Base-by-base conservation (phyloP, 352 stramenopile genomes). In the Plasmopara halstedii region DNA sequence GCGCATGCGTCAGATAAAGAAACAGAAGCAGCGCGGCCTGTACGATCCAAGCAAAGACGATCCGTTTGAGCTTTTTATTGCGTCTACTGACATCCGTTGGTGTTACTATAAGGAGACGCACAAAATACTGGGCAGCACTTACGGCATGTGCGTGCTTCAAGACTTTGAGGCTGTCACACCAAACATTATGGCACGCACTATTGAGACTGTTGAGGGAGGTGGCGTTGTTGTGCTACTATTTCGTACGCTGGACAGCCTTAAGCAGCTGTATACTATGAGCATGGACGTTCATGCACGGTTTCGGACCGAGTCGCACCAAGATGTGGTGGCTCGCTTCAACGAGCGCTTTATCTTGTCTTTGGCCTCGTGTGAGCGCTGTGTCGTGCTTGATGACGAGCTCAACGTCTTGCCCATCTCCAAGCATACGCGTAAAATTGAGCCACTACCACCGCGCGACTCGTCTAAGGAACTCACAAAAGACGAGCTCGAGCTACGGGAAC, bases 41-140 rank as follows among this genome's bases (percentile, higher is more conserved):
- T 96, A 97, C 56, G 92, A 97, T 58, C 56, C 81, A 5, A 85
- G 87, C 53, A 87, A 86, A 48, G 88, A 98, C 51, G 89, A 98
- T 60, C 92, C 91, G 48, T 99, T 99, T 70, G 96, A 99, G 67
- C 77, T 99, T 23, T 99, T 99, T 70, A 89, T 99, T 33, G 96
- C 85, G 48, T 95, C 84, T 52, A 99, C 96, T 1, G 83, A 98
- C 52, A 99, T 99, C 50, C 96, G 94, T 37, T 99, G 96, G 96
- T 98, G 94, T 70, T 99, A 99, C 72, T 99, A 99, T 78, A 98
- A 98, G 68, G 97, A 99, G 60, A 98, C 95, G n/a, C 93, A 98
- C 64, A 97, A 98, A 57, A 94, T 99, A 39, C 73, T 99, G 38
- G 97, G 97, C 36, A 92, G 91, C 45, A 99, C 96, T 4, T 98